These are phyloP conservation scores for Uromyces viciae-fabae DNA, from an alignment of 1,284 basidiomycete species.

Conservation along the genomic window DNA sequence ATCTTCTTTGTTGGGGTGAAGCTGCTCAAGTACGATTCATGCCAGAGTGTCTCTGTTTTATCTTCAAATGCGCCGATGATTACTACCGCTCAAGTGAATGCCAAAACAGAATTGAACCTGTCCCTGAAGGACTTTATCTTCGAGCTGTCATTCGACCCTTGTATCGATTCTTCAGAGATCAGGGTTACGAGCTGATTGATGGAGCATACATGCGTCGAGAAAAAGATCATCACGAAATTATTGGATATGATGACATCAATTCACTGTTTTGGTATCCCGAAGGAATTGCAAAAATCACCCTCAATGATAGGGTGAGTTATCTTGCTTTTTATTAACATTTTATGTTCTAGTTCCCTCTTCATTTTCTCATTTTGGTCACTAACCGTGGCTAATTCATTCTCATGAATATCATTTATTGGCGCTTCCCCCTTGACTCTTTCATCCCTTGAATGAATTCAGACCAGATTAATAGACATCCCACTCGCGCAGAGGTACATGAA, in stretches of 20 bases:
- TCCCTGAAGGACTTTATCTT: slow-evolving; percentile 91
- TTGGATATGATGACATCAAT: slow-evolving; percentile 98
- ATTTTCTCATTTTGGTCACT: background rate
- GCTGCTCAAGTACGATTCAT: slow-evolving; percentile 97
- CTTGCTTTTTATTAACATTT: background rate
- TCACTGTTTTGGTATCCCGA: slow-evolving; percentile 99
- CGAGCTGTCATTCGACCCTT: slow-evolving; percentile 86
- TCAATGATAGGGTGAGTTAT: slow-evolving; percentile 74
- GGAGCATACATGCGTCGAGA: slow-evolving; percentile 86
- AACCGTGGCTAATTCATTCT: too few species aligned
- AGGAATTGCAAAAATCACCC: slow-evolving; percentile 84
- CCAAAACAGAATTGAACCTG: slow-evolving; percentile 85
- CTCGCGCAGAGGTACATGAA: slow-evolving; percentile 89
- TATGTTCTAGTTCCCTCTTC: background rate
- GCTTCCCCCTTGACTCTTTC: background rate
- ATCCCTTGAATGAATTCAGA: slow-evolving; percentile 58
- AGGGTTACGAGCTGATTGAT: slow-evolving; percentile 94
- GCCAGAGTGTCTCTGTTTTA: slow-evolving; percentile 95
- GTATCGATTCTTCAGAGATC: slow-evolving; percentile 96
- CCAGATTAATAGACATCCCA: slow-evolving; percentile 79
- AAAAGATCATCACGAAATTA: slow-evolving; percentile 87
- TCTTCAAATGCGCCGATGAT: slow-evolving; percentile 99
- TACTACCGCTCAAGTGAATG: slow-evolving; percentile 99
- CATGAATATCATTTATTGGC: too few species aligned
- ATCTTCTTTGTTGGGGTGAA: slow-evolving; percentile 95